These are phyloP conservation scores for Plasmodium billcollinsi DNA, from an alignment of 169 alveolate species.

Conservation along the genomic window DNA sequence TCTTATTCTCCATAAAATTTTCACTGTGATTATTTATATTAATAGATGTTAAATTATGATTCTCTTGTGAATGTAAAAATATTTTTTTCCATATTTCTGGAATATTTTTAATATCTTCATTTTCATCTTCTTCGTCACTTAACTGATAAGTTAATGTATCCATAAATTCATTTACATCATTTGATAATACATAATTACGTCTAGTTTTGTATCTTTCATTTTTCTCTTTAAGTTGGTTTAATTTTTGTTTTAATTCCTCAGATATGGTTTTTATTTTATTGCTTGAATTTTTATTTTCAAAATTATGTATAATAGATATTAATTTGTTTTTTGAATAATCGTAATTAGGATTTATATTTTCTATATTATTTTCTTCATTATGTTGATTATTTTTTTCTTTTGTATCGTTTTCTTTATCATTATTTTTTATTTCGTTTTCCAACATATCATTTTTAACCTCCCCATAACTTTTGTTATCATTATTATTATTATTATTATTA, in stretches of 20 bases:
- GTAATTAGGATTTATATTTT: slow-evolving; percentile 26
- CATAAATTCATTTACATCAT: slow-evolving; percentile 1
- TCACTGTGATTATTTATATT: neutral
- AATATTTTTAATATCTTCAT: neutral
- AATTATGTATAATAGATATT: slow-evolving; percentile 62
- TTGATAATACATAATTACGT: neutral
- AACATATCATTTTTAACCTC: neutral
- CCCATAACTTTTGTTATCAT: neutral
- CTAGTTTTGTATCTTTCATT: slow-evolving; percentile 35
- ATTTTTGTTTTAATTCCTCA: slow-evolving; percentile 64
- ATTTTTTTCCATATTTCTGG: slow-evolving; percentile 14
- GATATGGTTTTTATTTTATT: slow-evolving; percentile 76
- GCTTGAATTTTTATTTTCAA: slow-evolving; percentile 53
- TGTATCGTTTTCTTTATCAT: neutral
- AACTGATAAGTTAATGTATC: slow-evolving; percentile 57
- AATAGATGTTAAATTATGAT: neutral
- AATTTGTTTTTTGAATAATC: slow-evolving; percentile 58
- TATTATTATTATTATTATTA: neutral
- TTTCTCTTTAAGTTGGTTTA: slow-evolving; percentile 74
- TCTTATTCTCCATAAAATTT: neutral
- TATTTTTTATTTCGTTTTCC: neutral
- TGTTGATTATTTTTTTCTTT: neutral
- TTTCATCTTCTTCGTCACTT: slow-evolving; percentile 26
- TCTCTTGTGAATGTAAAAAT: neutral
- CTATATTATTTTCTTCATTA: neutral